A percentile compares a stretch with the other conserved stretches of the same genome.
Evolutionary conservation across 176 grass and related monocot genomes (phyloP).

Genomic region (Oryza australiensis): DNA sequence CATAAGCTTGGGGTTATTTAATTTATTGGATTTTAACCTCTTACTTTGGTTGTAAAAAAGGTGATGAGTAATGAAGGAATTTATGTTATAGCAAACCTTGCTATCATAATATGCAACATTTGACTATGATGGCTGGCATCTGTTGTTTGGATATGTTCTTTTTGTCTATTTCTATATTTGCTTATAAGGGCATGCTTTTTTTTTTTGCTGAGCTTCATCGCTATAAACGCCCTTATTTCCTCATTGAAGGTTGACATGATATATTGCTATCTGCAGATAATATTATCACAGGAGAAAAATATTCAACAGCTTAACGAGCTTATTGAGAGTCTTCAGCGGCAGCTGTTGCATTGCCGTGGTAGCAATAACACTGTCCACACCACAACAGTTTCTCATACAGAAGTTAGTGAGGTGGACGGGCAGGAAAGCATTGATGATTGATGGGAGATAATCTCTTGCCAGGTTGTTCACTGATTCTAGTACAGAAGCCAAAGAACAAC

Average conservation of each 20-base stretch:
- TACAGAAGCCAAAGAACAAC: conserved; percentile 29
- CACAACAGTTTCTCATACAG: conserved; percentile 18
- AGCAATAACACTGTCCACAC: conserved; percentile 53
- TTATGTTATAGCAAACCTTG: neutral
- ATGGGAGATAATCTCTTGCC: conserved; percentile 18
- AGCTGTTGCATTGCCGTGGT: conserved; percentile 69
- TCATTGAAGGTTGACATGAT: neutral
- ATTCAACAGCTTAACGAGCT: conserved; percentile 73
- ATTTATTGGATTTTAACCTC: no score
- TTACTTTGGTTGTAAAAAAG: neutral
- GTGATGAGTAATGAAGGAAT: neutral
- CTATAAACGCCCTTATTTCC: neutral
- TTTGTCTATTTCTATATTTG: neutral
- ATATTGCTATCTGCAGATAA: conserved; percentile 54
- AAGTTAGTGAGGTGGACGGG: conserved; percentile 49
- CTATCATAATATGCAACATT: neutral
- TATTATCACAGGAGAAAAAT: conserved; percentile 74
- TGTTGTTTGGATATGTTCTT: neutral
- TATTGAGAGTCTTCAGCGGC: conserved; percentile 71
- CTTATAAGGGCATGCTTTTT: neutral
- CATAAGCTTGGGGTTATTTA: no score
- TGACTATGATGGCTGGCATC: neutral
- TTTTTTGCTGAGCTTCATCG: no score
- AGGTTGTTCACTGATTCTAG: conserved; percentile 8
- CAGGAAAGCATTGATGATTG: conserved; percentile 55